Conservation (phyloP, 805 yeast genomes). For the Saturnispora besseyi region DNA sequence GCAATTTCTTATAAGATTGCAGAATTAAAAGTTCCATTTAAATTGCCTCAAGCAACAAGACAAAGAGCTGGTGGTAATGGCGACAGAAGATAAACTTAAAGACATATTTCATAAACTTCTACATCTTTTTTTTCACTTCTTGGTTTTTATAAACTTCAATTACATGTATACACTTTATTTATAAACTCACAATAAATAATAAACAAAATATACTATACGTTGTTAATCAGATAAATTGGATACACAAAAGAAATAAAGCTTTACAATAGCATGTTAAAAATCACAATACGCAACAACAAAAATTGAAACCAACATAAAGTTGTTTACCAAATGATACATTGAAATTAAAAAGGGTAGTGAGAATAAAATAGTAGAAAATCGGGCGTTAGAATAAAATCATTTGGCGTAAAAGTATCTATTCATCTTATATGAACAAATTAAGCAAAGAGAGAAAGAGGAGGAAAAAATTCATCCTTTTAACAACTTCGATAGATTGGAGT, state of each 20-base stretch:
- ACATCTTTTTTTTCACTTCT: not conserved
- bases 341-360: not conserved
- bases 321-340: not conserved
- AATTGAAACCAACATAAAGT: not conserved
- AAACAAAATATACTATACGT: not conserved
- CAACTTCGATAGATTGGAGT: too few relatives aligned
- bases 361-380: not conserved
- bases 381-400: not conserved
- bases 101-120: not conserved
- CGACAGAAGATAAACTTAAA: not conserved
- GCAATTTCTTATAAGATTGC: slow-evolving; percentile 67
- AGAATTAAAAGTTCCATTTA: slow-evolving; percentile 76
- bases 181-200: not conserved
- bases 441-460: too few relatives aligned
- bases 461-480: too few relatives aligned
- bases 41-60: slow-evolving; percentile 73
- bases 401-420: not conserved
- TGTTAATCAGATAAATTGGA: too few relatives aligned
- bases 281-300: not conserved
- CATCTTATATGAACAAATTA: not conserved
- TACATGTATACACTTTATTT: not conserved
- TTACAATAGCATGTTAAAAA: too few relatives aligned
- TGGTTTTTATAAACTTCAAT: not conserved
- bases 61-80: slow-evolving; percentile 26
- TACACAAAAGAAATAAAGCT: too few relatives aligned